Evolutionary conservation across 768 basidiomycete genomes (phyloP).

Genomic region (Leucosporidium scottii): DNA sequence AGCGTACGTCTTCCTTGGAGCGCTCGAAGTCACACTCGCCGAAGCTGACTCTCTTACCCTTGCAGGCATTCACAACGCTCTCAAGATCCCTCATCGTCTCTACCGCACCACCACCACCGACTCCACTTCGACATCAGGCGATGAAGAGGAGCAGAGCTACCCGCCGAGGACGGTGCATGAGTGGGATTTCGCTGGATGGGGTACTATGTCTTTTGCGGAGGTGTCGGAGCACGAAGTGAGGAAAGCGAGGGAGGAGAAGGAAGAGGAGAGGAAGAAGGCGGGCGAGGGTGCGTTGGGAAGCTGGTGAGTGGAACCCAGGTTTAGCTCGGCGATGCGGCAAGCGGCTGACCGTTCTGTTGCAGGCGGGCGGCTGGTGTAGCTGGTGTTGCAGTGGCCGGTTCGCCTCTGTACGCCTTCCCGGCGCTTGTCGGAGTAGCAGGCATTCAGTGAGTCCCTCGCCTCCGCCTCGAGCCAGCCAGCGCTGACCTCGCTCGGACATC

Average conservation of each 20-base stretch:
- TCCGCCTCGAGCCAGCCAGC: neutral
- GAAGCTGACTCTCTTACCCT: neutral
- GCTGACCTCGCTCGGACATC: neutral
- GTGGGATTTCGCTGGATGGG: conserved; percentile 71
- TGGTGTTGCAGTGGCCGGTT: conserved; percentile 54
- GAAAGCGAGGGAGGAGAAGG: conserved; percentile 41
- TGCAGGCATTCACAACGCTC: neutral
- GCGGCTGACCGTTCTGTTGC: too few species aligned
- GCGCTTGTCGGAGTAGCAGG: conserved; percentile 56
- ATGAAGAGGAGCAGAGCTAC: neutral
- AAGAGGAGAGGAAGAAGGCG: conserved; percentile 39
- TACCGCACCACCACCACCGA: neutral
- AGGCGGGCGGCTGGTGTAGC: conserved; percentile 41
- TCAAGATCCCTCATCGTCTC: neutral
- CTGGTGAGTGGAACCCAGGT: conserved; percentile 39
- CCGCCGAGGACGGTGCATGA: conserved; percentile 53
- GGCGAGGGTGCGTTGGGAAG: conserved; percentile 50
- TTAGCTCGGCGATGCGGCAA: too few species aligned
- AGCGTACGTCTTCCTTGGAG: neutral
- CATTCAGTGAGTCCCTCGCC: conserved; percentile 51
- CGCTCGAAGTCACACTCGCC: neutral
- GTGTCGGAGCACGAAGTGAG: conserved; percentile 48
- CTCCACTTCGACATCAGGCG: neutral
- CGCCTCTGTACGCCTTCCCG: conserved; percentile 61
- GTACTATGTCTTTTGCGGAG: conserved; percentile 49